Percentiles rank a stretch among this genome's conserved stretches.
These are phyloP conservation scores for Cicer judaicum DNA, from an alignment of 306 rosid species.

Conservation along the genomic window DNA sequence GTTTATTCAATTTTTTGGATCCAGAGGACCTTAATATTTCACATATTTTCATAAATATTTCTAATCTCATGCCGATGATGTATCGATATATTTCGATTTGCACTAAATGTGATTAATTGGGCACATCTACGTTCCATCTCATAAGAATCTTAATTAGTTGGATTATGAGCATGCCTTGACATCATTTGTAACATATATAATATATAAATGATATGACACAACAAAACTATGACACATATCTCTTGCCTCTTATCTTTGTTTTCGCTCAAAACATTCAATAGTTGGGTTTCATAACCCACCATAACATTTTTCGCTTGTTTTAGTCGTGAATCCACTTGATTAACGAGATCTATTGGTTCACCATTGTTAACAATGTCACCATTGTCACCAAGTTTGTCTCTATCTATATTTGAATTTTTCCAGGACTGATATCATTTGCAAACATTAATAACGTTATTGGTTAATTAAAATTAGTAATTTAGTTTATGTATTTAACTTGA, in stretches of 20 bases:
- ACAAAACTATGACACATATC: too few species aligned
- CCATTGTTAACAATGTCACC: too few species aligned
- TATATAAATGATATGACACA: neutral
- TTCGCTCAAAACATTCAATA: neutral
- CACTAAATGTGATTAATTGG: neutral
- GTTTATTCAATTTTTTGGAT: too few species aligned
- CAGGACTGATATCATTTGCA: too few species aligned
- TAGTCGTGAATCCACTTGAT: neutral
- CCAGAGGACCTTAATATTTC: neutral
- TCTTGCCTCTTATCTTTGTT: neutral
- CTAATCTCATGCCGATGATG: neutral
- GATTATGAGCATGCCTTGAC: neutral
- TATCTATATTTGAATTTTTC: too few species aligned
- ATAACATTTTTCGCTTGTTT: neutral
- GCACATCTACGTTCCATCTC: neutral
- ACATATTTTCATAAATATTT: neutral
- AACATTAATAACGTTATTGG: too few species aligned
- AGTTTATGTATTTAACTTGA: too few species aligned
- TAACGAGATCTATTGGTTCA: neutral
- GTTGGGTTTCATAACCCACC: neutral
- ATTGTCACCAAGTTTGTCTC: too few species aligned
- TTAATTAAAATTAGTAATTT: too few species aligned
- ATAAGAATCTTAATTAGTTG: neutral
- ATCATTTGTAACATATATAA: neutral
- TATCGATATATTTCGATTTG: neutral